phyloP scores from a whole-genome alignment of 2,329 filamentous ascomycete genomes.

The Apiospora pterosperma region DNA sequence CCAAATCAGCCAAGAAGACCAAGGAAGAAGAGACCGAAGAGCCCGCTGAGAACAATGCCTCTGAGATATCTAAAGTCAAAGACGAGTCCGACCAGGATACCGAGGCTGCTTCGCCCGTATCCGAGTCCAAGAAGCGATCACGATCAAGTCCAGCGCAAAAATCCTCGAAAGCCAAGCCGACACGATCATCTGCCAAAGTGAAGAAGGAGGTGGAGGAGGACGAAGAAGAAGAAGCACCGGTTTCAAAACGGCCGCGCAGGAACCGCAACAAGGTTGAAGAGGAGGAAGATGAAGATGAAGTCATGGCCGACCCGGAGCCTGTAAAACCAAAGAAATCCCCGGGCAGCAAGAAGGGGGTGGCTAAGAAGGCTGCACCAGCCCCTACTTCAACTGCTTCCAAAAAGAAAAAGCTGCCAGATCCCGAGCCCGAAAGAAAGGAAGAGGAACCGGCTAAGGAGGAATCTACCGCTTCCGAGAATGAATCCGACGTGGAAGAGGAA shows the following conservation, averaged over 20 bases:
- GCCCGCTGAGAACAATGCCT: constrained; percentile 12
- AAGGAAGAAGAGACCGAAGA: constrained; percentile 20
- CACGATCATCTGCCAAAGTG: constrained; percentile 24
- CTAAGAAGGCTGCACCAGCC: not conserved
- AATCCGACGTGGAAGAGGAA: constrained; percentile 51
- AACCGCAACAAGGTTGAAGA: constrained; percentile 43
- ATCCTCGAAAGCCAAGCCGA: constrained; percentile 11
- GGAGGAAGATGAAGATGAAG: constrained; percentile 47
- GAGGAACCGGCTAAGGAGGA: constrained; percentile 22
- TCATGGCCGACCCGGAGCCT: constrained; percentile 30
- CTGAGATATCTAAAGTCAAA: constrained; percentile 14
- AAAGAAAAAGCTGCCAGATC: constrained; percentile 23
- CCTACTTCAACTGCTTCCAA: not conserved
- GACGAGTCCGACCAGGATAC: constrained; percentile 21
- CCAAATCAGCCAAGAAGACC: constrained; percentile 43
- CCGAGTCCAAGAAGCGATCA: constrained; percentile 46
- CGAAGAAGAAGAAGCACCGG: constrained; percentile 26
- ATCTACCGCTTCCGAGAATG: constrained; percentile 37
- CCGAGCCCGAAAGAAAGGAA: not conserved
- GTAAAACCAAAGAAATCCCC: constrained; percentile 20
- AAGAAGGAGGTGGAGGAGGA: constrained; percentile 27
- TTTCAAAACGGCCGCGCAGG: constrained; percentile 50
- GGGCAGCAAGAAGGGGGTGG: constrained; percentile 18
- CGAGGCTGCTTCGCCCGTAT: constrained; percentile 34
- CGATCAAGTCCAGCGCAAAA: constrained; percentile 26